phyloP scores from a whole-genome alignment of 139 green algal genomes.

The Picochlorum sp. region DNA sequence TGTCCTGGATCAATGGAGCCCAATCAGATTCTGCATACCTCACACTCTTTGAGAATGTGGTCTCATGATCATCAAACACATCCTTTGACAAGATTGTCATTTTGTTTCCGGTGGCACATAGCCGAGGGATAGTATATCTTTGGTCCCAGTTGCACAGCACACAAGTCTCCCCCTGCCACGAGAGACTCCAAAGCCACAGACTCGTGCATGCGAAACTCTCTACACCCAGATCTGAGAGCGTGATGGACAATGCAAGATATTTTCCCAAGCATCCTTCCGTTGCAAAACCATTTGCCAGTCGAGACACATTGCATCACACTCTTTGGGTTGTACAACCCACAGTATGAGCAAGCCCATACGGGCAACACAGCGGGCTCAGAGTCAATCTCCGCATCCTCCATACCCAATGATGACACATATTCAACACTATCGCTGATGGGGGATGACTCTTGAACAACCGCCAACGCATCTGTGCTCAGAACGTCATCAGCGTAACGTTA shows the following conservation, averaged over 20 bases:
- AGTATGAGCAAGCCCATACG: background rate
- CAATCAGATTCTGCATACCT: background rate
- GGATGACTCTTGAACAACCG: too few relatives aligned
- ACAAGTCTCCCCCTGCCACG: background rate
- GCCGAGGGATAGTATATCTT: background rate
- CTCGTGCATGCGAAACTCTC: conserved; percentile 86
- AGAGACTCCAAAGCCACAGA: conserved; percentile 49
- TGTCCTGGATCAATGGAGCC: background rate
- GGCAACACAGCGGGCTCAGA: background rate
- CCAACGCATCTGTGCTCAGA: too few relatives aligned
- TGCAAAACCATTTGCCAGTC: conserved; percentile 93
- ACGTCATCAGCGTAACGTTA: too few relatives aligned
- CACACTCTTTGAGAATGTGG: background rate
- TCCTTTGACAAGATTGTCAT: background rate
- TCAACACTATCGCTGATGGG: too few relatives aligned
- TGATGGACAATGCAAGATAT: conserved; percentile 85
- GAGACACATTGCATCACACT: background rate
- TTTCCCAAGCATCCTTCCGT: conserved; percentile 57
- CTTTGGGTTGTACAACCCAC: background rate
- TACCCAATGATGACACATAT: too few relatives aligned
- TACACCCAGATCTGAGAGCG: conserved; percentile 36
- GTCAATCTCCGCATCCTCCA: too few relatives aligned
- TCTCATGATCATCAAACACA: background rate
- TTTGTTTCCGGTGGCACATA: background rate
- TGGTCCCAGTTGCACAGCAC: background rate